phyloP scores from a whole-genome alignment of 1,139 yeast genomes.

The Debaryomycetaceae sp. region DNA sequence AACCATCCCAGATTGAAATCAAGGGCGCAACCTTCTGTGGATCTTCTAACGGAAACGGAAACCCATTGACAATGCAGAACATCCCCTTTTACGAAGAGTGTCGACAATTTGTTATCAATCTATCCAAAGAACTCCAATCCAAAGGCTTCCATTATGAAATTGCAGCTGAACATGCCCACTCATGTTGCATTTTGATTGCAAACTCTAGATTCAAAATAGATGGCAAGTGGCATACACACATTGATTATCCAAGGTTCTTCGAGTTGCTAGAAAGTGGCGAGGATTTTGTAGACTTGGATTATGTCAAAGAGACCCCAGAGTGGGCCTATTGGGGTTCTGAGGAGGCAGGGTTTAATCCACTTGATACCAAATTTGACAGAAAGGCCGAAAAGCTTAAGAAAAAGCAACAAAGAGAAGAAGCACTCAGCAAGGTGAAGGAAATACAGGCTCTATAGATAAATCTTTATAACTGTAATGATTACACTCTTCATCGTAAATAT shows the following conservation, averaged over 20 bases:
- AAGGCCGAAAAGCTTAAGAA: constrained; percentile 61
- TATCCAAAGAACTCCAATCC: constrained; percentile 54
- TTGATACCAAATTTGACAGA: constrained; percentile 64
- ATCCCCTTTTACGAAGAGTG: constrained; percentile 95
- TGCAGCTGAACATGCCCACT: constrained; percentile 95
- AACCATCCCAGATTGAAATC: constrained; percentile 86
- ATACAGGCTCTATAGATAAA: not conserved
- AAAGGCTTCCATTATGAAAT: constrained; percentile 73
- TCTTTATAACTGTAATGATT: no score
- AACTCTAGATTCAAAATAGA: constrained; percentile 66
- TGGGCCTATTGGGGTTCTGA: constrained; percentile 91
- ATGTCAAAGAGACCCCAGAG: constrained; percentile 73
- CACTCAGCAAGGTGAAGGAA: not conserved
- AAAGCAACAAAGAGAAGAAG: constrained; percentile 37
- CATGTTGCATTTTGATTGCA: constrained; percentile 87
- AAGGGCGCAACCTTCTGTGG: constrained; percentile 97
- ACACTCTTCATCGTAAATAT: no score
- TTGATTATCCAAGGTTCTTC: constrained; percentile 76
- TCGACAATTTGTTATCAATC: constrained; percentile 61
- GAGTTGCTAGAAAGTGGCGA: constrained; percentile 61
- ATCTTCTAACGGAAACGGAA: constrained; percentile 73
- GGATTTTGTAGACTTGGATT: constrained; percentile 75
- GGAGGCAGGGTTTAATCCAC: constrained; percentile 88
- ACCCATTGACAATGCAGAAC: constrained; percentile 91
- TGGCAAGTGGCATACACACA: constrained; percentile 85